Evolutionary conservation across 208 protist species (phyloP), one percentile per base, ranked within the genome.

Genomic region (Trypanosoma rangeli): DNA sequence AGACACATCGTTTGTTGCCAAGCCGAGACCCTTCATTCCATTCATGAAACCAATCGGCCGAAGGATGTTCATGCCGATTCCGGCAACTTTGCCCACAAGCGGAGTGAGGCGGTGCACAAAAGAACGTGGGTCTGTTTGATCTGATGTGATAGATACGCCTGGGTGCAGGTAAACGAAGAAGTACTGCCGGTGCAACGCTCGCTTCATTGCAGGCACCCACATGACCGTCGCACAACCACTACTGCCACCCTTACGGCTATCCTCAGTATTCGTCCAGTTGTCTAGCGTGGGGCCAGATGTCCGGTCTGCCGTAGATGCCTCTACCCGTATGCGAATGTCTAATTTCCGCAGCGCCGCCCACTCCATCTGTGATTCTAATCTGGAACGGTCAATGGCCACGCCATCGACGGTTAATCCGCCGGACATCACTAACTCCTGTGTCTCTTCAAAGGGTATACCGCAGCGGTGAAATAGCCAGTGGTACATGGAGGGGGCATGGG

Each of bases 391-490:
- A 12, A 95, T 68, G 7, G 79, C n/a, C 5, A 73, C 68, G 12
- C 84, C 87, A 62, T 94, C 72, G 28, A 92, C 86, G 28, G 79
- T 84, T 5, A 95, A 61, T 13, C 77, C 61, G 7, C 83, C 80
- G 3, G 52, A 73, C 59, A 79, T 59, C 22, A 79, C 74, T 5
- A 87, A 74, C 26, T 67, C 75, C 33, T 77, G 77, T 28, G 90
- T 72, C 73, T 96, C 90, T 24, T 74, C 86, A 64, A 94, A 96
- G 0, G 90, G 84, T 29, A 96, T 79, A 50, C 90, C 90, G 59
- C 90, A 96, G 59, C 87, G 84, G 59, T 96, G 90, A 55, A 89
- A 94, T 16, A 96, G 84, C 88, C 90, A 96, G 78, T 94, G 86
- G 54, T 96, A 96, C 1, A 96, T 54, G 15, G 88, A 94, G 3